phyloP scores from a whole-genome alignment of 345 rosid species.

The Cardamine occulta region DNA sequence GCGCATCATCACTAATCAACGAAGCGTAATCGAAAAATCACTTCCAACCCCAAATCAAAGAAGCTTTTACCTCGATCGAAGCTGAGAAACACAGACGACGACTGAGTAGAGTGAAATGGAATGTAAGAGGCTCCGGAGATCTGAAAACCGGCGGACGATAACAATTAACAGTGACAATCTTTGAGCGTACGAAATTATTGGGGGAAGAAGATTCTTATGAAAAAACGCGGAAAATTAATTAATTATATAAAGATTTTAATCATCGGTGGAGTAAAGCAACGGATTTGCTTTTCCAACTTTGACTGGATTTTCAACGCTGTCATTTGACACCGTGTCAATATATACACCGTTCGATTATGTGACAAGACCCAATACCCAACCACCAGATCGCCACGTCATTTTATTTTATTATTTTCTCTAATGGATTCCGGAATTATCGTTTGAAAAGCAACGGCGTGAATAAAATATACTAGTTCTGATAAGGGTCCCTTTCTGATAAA shows the following conservation, averaged over 20 bases:
- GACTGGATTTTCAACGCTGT: constrained; percentile 33
- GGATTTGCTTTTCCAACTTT: constrained; percentile 30
- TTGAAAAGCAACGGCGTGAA: constrained; percentile 26
- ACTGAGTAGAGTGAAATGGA: background rate
- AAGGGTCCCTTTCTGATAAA: background rate
- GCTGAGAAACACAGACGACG: background rate
- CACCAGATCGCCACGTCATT: constrained; percentile 26
- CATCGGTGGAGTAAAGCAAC: constrained; percentile 11
- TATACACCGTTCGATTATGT: constrained; percentile 1
- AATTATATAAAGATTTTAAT: background rate
- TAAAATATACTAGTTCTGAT: no score
- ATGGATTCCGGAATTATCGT: background rate
- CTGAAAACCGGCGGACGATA: background rate
- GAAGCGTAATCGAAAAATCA: background rate
- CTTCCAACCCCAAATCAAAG: background rate
- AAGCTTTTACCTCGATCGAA: background rate
- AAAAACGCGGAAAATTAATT: constrained; percentile 9
- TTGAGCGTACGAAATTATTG: constrained; percentile 25
- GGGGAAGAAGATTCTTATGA: background rate
- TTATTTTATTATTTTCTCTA: background rate
- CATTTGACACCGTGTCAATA: constrained; percentile 12
- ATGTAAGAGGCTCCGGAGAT: background rate
- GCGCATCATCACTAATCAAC: background rate
- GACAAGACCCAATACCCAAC: background rate
- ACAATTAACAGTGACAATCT: background rate